A percentile compares a stretch with the other conserved stretches of the same genome.
These are phyloP conservation scores for Globisporangium spiculum DNA, from an alignment of 352 stramenopile species.

Conservation along the genomic window DNA sequence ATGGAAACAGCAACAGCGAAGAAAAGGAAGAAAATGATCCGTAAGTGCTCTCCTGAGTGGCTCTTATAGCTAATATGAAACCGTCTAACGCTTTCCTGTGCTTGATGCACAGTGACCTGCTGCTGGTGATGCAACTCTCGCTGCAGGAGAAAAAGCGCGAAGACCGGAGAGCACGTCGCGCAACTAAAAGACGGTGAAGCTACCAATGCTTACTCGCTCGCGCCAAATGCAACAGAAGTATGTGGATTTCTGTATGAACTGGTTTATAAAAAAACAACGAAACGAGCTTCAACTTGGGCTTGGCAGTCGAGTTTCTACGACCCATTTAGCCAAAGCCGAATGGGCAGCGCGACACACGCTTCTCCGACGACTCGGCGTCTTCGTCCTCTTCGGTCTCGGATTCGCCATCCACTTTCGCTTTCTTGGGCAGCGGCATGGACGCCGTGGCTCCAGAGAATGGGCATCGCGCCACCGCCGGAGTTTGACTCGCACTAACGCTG, in stretches of 20 bases:
- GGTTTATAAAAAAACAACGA: background rate
- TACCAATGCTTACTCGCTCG: background rate
- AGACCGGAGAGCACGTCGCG: slow-evolving; percentile 38
- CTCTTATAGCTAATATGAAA: background rate
- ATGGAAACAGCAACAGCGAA: slow-evolving; percentile 8
- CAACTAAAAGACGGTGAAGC: slow-evolving; percentile 34
- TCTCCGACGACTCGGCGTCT: slow-evolving; percentile 38
- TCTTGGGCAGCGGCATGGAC: slow-evolving; percentile 5
- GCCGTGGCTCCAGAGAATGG: slow-evolving; percentile 17
- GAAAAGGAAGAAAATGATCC: slow-evolving; percentile 38
- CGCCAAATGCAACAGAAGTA: background rate
- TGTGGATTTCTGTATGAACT: background rate
- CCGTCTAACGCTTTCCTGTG: background rate
- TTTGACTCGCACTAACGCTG: slow-evolving; percentile 14
- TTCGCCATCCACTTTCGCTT: background rate
- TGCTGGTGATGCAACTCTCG: slow-evolving; percentile 51
- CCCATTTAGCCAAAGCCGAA: slow-evolving; percentile 40
- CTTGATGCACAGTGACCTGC: slow-evolving; percentile 36
- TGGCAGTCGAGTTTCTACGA: background rate
- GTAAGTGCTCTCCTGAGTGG: slow-evolving; percentile 26
- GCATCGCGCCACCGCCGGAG: slow-evolving; percentile 11
- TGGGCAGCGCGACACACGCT: slow-evolving; percentile 57
- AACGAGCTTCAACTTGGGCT: background rate
- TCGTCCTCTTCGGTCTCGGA: slow-evolving; percentile 32
- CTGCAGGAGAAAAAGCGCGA: slow-evolving; percentile 70